These are phyloP conservation scores for Hansenula sp. DNA, from an alignment of 1,139 yeast genomes.

Conservation along the genomic window DNA sequence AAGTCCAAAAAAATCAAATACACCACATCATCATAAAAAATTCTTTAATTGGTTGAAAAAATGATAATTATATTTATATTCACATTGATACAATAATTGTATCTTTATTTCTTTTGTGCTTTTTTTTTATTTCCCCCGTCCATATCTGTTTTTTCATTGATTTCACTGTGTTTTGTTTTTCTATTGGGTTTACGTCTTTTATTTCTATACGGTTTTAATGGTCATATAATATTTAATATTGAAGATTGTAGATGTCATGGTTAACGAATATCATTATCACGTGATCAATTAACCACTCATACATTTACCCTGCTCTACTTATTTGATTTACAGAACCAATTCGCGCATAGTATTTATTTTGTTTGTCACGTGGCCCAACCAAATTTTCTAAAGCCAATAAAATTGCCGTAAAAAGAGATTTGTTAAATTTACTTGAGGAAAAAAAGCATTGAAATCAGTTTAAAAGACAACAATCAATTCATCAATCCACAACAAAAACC, in stretches of 20 bases:
- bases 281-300: no score
- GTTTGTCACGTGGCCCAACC: no score
- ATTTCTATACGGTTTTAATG: no score
- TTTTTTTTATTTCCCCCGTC: not conserved
- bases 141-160: not conserved
- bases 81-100: no score
- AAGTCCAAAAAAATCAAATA: constrained; percentile 2
- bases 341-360: no score
- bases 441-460: not conserved
- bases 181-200: not conserved
- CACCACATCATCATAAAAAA: constrained; percentile 4
- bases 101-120: constrained; percentile 2
- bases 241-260: no score
- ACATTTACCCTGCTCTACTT: no score
- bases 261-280: no score
- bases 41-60: constrained; percentile 16
- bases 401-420: constrained; percentile 14
- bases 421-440: constrained; percentile 2
- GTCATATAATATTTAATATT: no score
- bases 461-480: not conserved
- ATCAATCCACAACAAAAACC: not conserved
- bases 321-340: no score
- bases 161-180: not conserved
- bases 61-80: constrained; percentile 1
- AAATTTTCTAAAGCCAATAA: constrained; percentile 11